These are phyloP conservation scores for Phytophthora rubi DNA, from an alignment of 352 stramenopile genomes.

Conservation along the genomic window DNA sequence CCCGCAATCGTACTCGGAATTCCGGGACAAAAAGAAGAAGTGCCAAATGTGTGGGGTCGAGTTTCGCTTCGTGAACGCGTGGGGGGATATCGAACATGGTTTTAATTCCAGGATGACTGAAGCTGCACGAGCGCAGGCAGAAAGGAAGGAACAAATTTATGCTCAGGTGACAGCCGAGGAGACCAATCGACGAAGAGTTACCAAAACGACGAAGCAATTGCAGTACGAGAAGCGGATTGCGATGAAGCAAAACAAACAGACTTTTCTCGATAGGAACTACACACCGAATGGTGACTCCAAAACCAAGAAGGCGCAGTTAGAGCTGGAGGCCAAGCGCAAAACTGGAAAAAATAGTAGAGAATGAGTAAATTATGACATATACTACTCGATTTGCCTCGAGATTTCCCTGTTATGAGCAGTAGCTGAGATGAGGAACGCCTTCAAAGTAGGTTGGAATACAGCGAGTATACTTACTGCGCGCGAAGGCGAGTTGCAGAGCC, in stretches of 20 bases:
- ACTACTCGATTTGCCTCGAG: slow-evolving; percentile 16
- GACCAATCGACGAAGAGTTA: slow-evolving; percentile 33
- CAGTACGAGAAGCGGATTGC: slow-evolving; percentile 72
- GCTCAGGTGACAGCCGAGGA: slow-evolving; percentile 50
- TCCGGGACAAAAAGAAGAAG: slow-evolving; percentile 88
- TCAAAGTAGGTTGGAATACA: background rate
- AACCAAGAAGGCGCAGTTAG: slow-evolving; percentile 60
- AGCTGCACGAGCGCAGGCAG: slow-evolving; percentile 41
- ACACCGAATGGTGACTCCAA: slow-evolving; percentile 50
- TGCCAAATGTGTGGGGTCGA: slow-evolving; percentile 82
- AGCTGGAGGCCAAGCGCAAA: slow-evolving; percentile 50
- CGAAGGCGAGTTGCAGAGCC: slow-evolving; percentile 25
- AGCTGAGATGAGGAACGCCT: slow-evolving; percentile 4
- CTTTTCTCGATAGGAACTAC: slow-evolving; percentile 78
- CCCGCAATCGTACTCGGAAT: slow-evolving; percentile 82
- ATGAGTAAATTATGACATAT: slow-evolving; percentile 9
- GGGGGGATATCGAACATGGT: slow-evolving; percentile 69
- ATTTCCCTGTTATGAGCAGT: slow-evolving; percentile 14
- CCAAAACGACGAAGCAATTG: slow-evolving; percentile 65
- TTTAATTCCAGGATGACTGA: slow-evolving; percentile 74
- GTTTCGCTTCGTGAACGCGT: slow-evolving; percentile 76
- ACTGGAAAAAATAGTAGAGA: background rate
- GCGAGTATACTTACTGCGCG: slow-evolving; percentile 23
- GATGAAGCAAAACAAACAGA: slow-evolving; percentile 57
- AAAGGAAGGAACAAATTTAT: slow-evolving; percentile 63